Evolutionary conservation across 768 basidiomycete genomes (phyloP).

Genomic region (Amanita rubescens): DNA sequence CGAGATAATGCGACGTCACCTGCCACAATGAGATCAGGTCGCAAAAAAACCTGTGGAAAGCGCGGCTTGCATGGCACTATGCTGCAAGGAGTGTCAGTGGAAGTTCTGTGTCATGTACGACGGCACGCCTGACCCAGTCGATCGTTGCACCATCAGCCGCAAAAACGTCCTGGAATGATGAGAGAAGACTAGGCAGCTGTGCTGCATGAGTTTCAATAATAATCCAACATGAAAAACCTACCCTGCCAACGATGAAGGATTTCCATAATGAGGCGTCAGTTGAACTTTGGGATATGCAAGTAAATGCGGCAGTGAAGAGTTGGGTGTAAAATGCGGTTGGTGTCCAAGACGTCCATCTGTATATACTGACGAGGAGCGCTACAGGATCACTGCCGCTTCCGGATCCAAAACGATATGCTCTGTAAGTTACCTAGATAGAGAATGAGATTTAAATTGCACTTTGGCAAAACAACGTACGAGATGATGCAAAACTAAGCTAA

Average conservation of each 20-base stretch:
- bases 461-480: conserved; percentile 36
- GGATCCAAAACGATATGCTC: conserved; percentile 55
- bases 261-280: conserved; percentile 47
- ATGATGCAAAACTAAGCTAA: conserved; percentile 52
- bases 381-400: conserved; percentile 48
- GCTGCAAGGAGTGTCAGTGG: conserved; percentile 16
- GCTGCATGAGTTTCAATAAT: neutral
- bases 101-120: neutral
- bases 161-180: conserved; percentile 46
- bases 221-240: conserved; percentile 26
- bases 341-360: conserved; percentile 59
- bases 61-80: conserved; percentile 18
- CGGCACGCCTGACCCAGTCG: conserved; percentile 48
- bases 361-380: conserved; percentile 45
- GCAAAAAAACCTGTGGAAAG: conserved; percentile 4
- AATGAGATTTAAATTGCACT: neutral
- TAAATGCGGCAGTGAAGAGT: conserved; percentile 54
- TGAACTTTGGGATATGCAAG: conserved; percentile 48
- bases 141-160: conserved; percentile 43
- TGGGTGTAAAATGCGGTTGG: conserved; percentile 62
- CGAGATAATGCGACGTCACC: conserved; percentile 5
- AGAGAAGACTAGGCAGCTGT: conserved; percentile 57
- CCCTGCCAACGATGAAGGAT: conserved; percentile 65
- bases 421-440: conserved; percentile 42
- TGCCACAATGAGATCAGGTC: conserved; percentile 6